Conservation (phyloP, 306 rosid genomes). For the Trifolium fragiferum region DNA sequence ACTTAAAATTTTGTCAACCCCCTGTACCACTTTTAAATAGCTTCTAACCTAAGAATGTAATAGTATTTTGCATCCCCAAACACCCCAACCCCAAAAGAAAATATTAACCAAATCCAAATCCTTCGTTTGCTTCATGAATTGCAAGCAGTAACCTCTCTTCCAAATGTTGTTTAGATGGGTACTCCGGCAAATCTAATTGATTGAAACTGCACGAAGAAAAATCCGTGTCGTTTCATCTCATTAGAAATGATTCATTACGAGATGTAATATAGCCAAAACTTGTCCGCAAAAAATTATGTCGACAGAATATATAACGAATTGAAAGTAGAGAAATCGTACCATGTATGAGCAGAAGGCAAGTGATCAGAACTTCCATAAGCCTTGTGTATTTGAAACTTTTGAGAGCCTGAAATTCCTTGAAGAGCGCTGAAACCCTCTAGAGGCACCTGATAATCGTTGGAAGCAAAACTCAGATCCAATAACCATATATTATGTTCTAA, state of each 20-base stretch:
- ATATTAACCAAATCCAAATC: constrained; percentile 89
- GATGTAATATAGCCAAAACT: constrained; percentile 20
- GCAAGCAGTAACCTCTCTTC: constrained; percentile 93
- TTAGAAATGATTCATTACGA: constrained; percentile 1
- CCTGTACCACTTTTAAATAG: constrained; percentile 52
- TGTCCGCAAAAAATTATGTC: background rate
- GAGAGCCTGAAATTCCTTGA: constrained; percentile 98
- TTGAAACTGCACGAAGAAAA: constrained; percentile 76
- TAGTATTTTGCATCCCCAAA: constrained; percentile 28
- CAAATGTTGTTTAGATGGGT: constrained; percentile 88
- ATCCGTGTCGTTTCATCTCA: constrained; percentile 6
- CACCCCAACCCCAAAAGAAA: background rate
- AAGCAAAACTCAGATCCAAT: constrained; percentile 34
- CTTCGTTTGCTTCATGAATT: constrained; percentile 93
- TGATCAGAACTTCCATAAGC: constrained; percentile 96
- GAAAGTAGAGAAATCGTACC: constrained; percentile 52
- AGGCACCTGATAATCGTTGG: constrained; percentile 80
- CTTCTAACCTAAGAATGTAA: constrained; percentile 54
- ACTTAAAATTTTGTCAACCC: constrained; percentile 53
- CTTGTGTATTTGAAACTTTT: constrained; percentile 97
- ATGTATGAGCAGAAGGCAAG: constrained; percentile 98
- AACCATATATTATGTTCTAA: constrained; percentile 25
- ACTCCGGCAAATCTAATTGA: constrained; percentile 95
- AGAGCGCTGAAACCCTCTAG: constrained; percentile 98
- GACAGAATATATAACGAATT: background rate